Conservation (phyloP, 345 rosid species). For the Crucihimalaya himalaica region DNA sequence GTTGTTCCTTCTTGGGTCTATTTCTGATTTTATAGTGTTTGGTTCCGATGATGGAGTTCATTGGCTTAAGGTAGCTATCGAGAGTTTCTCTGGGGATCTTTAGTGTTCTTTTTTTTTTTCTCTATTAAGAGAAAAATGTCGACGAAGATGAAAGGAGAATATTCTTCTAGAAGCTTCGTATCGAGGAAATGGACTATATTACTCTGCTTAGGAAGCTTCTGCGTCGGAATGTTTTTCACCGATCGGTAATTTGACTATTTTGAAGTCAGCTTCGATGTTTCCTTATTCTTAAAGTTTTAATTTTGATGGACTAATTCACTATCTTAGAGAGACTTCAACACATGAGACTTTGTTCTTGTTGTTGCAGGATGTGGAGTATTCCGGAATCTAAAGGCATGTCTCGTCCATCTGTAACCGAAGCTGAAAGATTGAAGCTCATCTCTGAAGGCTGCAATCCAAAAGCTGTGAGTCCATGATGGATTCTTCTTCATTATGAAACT, state of each 20-base stretch:
- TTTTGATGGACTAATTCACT: neutral
- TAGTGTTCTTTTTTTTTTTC: neutral
- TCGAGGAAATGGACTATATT: constrained; percentile 71
- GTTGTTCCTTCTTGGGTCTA: constrained; percentile 9
- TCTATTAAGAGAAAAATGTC: constrained; percentile 41
- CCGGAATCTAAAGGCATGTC: constrained; percentile 69
- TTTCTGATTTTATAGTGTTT: neutral
- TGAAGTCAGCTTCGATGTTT: too few species aligned
- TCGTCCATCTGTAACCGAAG: constrained; percentile 65
- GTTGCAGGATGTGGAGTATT: constrained; percentile 64
- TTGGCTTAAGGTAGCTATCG: neutral
- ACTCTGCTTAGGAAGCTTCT: constrained; percentile 79
- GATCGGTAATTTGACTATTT: constrained; percentile 41
- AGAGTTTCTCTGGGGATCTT: neutral
- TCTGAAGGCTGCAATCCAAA: constrained; percentile 79
- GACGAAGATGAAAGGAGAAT: constrained; percentile 72
- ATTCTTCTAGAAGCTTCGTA: constrained; percentile 48
- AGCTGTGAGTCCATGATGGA: constrained; percentile 49
- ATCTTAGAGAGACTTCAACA: neutral
- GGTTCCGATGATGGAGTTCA: constrained; percentile 20
- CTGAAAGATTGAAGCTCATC: constrained; percentile 66
- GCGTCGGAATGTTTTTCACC: constrained; percentile 89
- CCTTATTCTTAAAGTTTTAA: too few species aligned
- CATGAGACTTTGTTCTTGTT: neutral
- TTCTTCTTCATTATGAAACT: neutral